Evolutionary conservation across 169 alveolate genomes (phyloP), one percentile per base, ranked within the genome.

Genomic region (Plasmodium chabaudi): DNA sequence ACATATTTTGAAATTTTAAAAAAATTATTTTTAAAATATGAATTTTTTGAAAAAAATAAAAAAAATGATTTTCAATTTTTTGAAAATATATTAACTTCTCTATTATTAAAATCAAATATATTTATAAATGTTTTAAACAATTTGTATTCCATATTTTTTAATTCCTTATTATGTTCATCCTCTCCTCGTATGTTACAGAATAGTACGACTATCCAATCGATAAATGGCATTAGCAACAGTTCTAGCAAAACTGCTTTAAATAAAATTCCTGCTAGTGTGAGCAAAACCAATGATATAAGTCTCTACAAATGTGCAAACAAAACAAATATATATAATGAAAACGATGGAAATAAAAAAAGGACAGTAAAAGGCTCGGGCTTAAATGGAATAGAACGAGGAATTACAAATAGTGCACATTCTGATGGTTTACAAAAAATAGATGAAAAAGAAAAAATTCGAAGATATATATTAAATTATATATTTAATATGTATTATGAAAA

Each of bases 41-140:
- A 23, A 25, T 79, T 79, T 65, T 79, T 79, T 79, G 82, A 69
- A 21, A 59, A 65, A 79, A 79, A 79, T 79, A 79, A 79, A 55
- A 79, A 79, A 79, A 79, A 55, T 65, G 89, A 79, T 56, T 79
- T 65, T 47, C 64, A 65, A 57, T 79, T 79, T 79, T 79, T 79
- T 69, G 89, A 79, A 55, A 55, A 64, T 51, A 79, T 79, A 51
- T 67, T 79, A 65, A 79, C 77, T 10, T 57, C 74, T 3, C 42
- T 67, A 15, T 55, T 79, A 13, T n/a, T 79, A 60, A 79, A 70
- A 47, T 79, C 89, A 25, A 49, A 42, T 25, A 79, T 79, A 65
- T 79, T 79, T 65, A 79, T 79, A 65, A 65, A 42, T 44, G 89
- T 60, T 0, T 67, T 79, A 60, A 79, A 79, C 17, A 25, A 27